Conservation (phyloP, 2,329 filamentous ascomycete species). For the Microsporum canis region DNA sequence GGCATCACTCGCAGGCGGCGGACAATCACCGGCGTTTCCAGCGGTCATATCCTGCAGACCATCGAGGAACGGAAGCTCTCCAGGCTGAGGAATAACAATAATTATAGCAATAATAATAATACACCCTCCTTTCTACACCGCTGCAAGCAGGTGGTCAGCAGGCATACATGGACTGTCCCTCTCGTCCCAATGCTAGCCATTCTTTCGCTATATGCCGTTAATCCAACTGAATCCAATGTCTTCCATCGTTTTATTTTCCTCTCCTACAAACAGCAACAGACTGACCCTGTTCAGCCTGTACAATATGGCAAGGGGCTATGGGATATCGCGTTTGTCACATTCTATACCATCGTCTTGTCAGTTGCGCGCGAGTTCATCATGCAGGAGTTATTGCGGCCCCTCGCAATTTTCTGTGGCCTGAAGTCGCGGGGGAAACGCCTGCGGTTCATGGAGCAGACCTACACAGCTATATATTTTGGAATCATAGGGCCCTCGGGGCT, state of each 20-base stretch:
- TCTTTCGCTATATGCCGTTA: constrained; percentile 57
- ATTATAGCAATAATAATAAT: constrained; percentile 15
- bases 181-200: constrained; percentile 55
- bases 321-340: constrained; percentile 76
- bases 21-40: not conserved
- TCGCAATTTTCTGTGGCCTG: constrained; percentile 60
- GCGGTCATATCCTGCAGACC: not conserved
- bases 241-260: constrained; percentile 76
- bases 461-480: constrained; percentile 83
- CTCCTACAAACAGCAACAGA: constrained; percentile 61
- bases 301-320: constrained; percentile 80
- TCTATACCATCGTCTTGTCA: constrained; percentile 80
- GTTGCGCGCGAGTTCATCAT: constrained; percentile 95
- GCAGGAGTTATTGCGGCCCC: constrained; percentile 72
- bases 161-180: constrained; percentile 55
- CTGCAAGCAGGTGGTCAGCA: constrained; percentile 32
- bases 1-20: not conserved
- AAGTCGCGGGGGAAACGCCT: constrained; percentile 64
- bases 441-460: constrained; percentile 92
- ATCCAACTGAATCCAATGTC: constrained; percentile 67
- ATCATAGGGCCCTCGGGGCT: constrained; percentile 72
- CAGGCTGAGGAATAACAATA: constrained; percentile 26
- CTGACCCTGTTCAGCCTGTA: constrained; percentile 36
- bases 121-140: constrained; percentile 33
- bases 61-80: constrained; percentile 12